Evolutionary conservation across 2,329 filamentous ascomycete species (phyloP).

Genomic region (Beauveria sp.): DNA sequence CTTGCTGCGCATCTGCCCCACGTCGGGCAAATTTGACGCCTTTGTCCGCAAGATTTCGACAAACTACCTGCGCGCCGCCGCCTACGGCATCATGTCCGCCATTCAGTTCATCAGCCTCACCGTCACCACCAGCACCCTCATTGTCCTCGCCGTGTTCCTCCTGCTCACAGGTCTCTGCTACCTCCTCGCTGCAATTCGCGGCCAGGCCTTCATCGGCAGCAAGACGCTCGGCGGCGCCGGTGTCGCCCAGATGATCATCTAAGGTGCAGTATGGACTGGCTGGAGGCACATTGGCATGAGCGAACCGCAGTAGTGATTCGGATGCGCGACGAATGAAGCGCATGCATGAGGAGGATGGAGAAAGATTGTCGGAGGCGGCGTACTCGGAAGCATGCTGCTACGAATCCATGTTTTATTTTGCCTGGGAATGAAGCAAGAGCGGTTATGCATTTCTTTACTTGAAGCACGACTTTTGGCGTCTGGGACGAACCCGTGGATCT

Average conservation of each 20-base stretch:
- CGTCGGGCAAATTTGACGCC: slow-evolving; percentile 78
- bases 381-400: background rate
- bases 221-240: slow-evolving; percentile 70
- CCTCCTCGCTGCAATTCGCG: slow-evolving; percentile 67
- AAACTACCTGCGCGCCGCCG: slow-evolving; percentile 90
- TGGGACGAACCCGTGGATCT: background rate
- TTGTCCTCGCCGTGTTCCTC: slow-evolving; percentile 79
- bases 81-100: slow-evolving; percentile 74
- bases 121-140: slow-evolving; percentile 58
- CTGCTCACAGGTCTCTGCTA: slow-evolving; percentile 75
- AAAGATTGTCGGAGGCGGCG: background rate
- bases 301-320: background rate
- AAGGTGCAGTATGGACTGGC: slow-evolving; percentile 19
- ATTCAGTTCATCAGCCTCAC: slow-evolving; percentile 80
- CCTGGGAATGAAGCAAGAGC: slow-evolving; percentile 8
- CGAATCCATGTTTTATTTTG: slow-evolving; percentile 12
- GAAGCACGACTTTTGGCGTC: slow-evolving; percentile 4
- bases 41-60: slow-evolving; percentile 89
- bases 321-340: background rate
- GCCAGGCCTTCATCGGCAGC: slow-evolving; percentile 78
- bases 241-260: slow-evolving; percentile 97
- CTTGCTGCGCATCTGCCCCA: slow-evolving; percentile 94
- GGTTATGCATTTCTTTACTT: slow-evolving; percentile 7
- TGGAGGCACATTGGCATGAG: background rate
- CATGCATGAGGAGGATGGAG: background rate